Base-by-base conservation (phyloP, 2,329 filamentous ascomycete species). In the Rhynchosporium secalis region DNA sequence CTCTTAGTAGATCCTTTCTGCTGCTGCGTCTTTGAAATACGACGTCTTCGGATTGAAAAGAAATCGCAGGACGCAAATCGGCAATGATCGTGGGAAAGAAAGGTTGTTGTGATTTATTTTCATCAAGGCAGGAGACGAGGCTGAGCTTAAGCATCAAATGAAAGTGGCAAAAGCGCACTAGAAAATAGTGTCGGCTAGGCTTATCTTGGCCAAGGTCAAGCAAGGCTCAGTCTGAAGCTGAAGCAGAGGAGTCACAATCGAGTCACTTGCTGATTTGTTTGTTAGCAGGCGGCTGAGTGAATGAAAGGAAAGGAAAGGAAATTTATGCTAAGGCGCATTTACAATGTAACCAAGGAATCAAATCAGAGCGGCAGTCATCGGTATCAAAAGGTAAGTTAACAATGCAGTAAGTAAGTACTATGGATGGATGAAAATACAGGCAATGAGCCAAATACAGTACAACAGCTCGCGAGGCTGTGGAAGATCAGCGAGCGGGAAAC, bases 11-110 rank as follows among this genome's bases (percentile, higher is more conserved):
- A 9, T 57, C 45, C 47, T 26, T 40, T 13, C 40, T 60, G 56
- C 28, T 28, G 3, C 43, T 72, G 71, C 71, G 69, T 68, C 68
- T 69, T 67, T 43, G 28, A 66, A 71, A 73, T 73, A 72, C 61
- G 71, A 71, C 70, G 71, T 62, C 71, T 73, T 72, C 69, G 58
- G 48, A 72, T 20, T 60, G 52, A 68, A 69, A 58, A 61, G 59
- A 70, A 65, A 47, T 55, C 33, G 49, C 31, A 38, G 31, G 49
- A 56, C 40, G 33, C 9, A 61, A 54, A 45, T 46, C 43, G 43
- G 48, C 36, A 48, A 54, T 58, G 47, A 7, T 49, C 28, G 55
- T 58, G 29, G 41, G 52, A 15, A 40, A 40, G 12, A 40, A 62
- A 6, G 15, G 7, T 33, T 48, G 40, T 48, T 55, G n/a, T 51